phyloP scores from a whole-genome alignment of 2,329 filamentous ascomycete genomes.

The Aspergillus aculeatinus region DNA sequence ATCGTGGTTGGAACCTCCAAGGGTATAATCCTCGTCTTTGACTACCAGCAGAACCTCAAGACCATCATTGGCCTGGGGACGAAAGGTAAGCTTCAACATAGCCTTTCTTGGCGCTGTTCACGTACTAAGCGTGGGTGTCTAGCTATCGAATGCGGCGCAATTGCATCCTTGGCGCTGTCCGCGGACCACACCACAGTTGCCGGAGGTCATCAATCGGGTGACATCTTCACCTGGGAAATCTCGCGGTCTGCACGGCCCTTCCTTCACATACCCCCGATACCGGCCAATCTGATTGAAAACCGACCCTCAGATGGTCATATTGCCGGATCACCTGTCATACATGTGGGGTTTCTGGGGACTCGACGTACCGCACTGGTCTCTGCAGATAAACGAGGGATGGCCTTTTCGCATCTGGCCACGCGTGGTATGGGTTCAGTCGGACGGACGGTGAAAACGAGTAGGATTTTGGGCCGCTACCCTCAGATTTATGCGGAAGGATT shows the following conservation, averaged over 20 bases:
- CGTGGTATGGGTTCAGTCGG: constrained; percentile 84
- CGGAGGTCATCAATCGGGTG: constrained; percentile 82
- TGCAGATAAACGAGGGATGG: constrained; percentile 93
- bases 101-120: background rate
- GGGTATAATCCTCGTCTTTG: constrained; percentile 91
- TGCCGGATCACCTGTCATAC: constrained; percentile 72
- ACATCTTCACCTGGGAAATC: constrained; percentile 97
- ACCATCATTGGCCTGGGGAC: constrained; percentile 91
- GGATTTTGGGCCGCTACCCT: constrained; percentile 89
- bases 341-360: constrained; percentile 92
- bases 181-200: constrained; percentile 92
- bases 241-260: constrained; percentile 80
- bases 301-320: constrained; percentile 79
- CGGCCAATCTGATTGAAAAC: constrained; percentile 62
- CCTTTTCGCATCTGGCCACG: constrained; percentile 93
- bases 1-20: constrained; percentile 93
- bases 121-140: constrained; percentile 7
- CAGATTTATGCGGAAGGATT: constrained; percentile 60
- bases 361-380: constrained; percentile 93
- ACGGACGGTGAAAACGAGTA: constrained; percentile 80
- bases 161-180: constrained; percentile 85
- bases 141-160: constrained; percentile 86
- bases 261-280: constrained; percentile 76
- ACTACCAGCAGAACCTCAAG: constrained; percentile 94
- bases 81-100: constrained; percentile 60